Conservation (phyloP, 257 asterid species). For the Penstemon davidsonii region DNA sequence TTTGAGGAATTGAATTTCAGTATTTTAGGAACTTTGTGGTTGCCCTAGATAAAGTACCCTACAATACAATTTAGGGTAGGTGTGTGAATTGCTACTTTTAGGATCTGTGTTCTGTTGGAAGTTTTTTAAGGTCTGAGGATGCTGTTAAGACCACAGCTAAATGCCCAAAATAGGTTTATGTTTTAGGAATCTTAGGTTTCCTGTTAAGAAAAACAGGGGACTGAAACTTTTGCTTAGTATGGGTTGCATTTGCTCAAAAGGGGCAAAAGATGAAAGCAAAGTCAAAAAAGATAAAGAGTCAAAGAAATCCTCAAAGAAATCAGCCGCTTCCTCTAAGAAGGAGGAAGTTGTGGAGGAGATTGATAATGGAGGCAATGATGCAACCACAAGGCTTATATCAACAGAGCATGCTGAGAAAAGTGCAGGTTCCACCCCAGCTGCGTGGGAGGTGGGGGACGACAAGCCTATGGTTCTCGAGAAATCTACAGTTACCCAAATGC, state of each 20-base stretch:
- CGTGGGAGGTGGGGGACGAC: slow-evolving; percentile 54
- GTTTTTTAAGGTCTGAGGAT: slow-evolving; percentile 34
- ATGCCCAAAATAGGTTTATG: slow-evolving; percentile 43
- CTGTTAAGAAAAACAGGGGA: slow-evolving; percentile 47
- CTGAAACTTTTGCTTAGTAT: slow-evolving; percentile 41
- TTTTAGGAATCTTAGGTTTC: slow-evolving; percentile 40
- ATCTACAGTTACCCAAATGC: slow-evolving; percentile 34
- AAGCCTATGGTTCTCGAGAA: slow-evolving; percentile 43
- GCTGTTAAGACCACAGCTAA: slow-evolving; percentile 34
- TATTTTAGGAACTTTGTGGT: slow-evolving; percentile 9
- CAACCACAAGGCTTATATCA: slow-evolving; percentile 52
- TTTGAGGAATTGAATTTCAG: slow-evolving; percentile 11
- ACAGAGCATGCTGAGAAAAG: slow-evolving; percentile 57
- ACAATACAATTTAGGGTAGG: slow-evolving; percentile 3
- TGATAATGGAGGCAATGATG: slow-evolving; percentile 63
- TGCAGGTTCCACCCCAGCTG: slow-evolving; percentile 57
- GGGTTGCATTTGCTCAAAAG: slow-evolving; percentile 86
- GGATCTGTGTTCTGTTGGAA: slow-evolving; percentile 24
- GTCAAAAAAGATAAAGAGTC: slow-evolving; percentile 47
- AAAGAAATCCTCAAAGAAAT: slow-evolving; percentile 49
- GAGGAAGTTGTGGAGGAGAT: slow-evolving; percentile 55
- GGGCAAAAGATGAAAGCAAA: slow-evolving; percentile 44
- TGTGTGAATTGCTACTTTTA: slow-evolving; percentile 12
- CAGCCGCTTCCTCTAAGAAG: slow-evolving; percentile 43
- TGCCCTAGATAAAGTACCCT: background rate